Percentiles rank a stretch among this genome's conserved stretches.
Evolutionary conservation across 805 yeast genomes (phyloP).

Genomic region (Sungouiozyma ichnusensis): DNA sequence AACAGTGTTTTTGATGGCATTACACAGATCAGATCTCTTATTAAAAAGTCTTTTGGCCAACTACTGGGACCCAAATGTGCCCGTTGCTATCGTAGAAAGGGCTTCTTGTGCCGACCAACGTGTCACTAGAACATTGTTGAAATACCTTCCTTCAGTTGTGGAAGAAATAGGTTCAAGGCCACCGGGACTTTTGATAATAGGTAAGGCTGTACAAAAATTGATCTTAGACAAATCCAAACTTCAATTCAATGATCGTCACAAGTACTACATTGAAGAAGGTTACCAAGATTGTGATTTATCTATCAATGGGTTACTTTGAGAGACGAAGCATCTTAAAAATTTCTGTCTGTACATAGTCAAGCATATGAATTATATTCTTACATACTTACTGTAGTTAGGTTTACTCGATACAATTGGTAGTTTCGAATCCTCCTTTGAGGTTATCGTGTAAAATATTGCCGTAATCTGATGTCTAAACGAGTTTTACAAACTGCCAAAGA

Average conservation of each 20-base stretch:
- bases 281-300: conserved; percentile 13
- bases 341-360: too few species aligned
- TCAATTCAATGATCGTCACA: conserved; percentile 16
- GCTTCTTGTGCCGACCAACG: conserved; percentile 93
- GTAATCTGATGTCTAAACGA: conserved; percentile 12
- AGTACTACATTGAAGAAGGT: conserved; percentile 30
- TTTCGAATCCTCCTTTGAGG: too few species aligned
- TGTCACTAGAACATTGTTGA: conserved; percentile 61
- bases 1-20: conserved; percentile 79
- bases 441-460: too few species aligned
- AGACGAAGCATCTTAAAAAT: too few species aligned
- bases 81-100: conserved; percentile 80
- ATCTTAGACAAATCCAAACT: conserved; percentile 5
- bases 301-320: background rate
- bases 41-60: conserved; percentile 44
- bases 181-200: conserved; percentile 81
- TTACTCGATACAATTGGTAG: too few species aligned
- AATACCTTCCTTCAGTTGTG: conserved; percentile 59
- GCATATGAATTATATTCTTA: too few species aligned
- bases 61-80: conserved; percentile 60
- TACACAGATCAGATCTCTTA: conserved; percentile 52
- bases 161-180: conserved; percentile 78
- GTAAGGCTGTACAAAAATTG: conserved; percentile 58
- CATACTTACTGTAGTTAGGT: too few species aligned
- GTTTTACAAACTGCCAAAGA: conserved; percentile 9